Evolutionary conservation across 495 filamentous ascomycete genomes (phyloP).

Genomic region (Penicillium silybi): DNA sequence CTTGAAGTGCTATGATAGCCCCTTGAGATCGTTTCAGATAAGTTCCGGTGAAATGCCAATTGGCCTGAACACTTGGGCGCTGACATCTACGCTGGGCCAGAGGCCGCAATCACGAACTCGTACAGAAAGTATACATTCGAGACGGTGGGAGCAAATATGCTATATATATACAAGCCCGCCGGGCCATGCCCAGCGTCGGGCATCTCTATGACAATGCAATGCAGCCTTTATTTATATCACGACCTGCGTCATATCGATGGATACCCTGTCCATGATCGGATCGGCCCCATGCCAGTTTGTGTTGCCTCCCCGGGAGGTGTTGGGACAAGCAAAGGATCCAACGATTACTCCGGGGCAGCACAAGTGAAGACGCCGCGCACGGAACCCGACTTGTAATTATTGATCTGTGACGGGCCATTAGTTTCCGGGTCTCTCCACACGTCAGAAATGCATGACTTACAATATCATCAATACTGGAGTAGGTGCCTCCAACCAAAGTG

Average conservation of each 20-base stretch:
- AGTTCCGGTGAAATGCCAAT: too few relatives aligned
- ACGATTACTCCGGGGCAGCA: conserved; percentile 15
- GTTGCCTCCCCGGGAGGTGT: neutral
- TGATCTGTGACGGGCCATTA: conserved; percentile 29
- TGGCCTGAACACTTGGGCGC: too few relatives aligned
- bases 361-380: conserved; percentile 50
- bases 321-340: neutral
- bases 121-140: neutral
- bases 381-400: conserved; percentile 38
- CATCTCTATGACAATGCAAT: conserved; percentile 4
- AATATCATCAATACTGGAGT: conserved; percentile 54
- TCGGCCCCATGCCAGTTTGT: neutral
- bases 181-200: neutral
- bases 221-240: neutral
- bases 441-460: conserved; percentile 34
- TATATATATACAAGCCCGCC: conserved; percentile 2
- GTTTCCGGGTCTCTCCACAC: neutral
- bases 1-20: too few relatives aligned
- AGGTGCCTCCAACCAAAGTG: conserved; percentile 54
- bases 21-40: too few relatives aligned
- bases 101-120: neutral
- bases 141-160: neutral
- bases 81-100: neutral
- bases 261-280: neutral
- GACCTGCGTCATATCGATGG: neutral